Evolutionary conservation across 2,329 filamentous ascomycete genomes (phyloP).

Genomic region (Ceratocystis colombiana): DNA sequence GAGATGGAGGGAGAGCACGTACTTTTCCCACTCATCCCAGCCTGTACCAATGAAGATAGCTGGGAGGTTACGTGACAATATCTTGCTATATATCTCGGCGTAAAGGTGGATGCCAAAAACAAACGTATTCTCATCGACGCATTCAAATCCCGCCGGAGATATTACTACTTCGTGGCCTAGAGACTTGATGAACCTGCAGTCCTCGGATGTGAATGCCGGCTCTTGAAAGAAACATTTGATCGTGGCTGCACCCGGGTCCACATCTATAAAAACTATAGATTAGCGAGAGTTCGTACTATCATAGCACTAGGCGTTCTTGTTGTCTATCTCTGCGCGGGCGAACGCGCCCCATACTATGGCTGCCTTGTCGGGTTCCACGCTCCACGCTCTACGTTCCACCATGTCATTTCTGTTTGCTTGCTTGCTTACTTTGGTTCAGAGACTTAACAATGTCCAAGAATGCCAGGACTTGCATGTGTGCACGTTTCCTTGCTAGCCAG

Average conservation of each 20-base stretch:
- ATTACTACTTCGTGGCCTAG: constrained; percentile 46
- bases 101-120: constrained; percentile 56
- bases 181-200: constrained; percentile 43
- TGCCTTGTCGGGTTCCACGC: background rate
- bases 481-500: constrained; percentile 38
- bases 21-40: constrained; percentile 44
- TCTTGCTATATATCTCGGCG: constrained; percentile 42
- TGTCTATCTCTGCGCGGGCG: background rate
- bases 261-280: background rate
- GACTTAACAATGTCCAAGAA: constrained; percentile 41
- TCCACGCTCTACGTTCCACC: background rate
- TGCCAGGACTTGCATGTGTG: constrained; percentile 45
- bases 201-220: constrained; percentile 41
- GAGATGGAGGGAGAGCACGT: constrained; percentile 27
- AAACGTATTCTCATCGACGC: constrained; percentile 41
- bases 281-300: no score
- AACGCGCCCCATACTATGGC: no score
- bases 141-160: constrained; percentile 43
- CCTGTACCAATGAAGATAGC: constrained; percentile 49
- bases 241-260: constrained; percentile 15
- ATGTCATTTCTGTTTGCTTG: background rate
- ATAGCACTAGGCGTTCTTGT: no score
- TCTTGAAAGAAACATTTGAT: constrained; percentile 46
- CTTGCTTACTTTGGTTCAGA: background rate
- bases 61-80: constrained; percentile 41